Conservation (phyloP, 495 filamentous ascomycete species). For the Hypoxylon perforatum region DNA sequence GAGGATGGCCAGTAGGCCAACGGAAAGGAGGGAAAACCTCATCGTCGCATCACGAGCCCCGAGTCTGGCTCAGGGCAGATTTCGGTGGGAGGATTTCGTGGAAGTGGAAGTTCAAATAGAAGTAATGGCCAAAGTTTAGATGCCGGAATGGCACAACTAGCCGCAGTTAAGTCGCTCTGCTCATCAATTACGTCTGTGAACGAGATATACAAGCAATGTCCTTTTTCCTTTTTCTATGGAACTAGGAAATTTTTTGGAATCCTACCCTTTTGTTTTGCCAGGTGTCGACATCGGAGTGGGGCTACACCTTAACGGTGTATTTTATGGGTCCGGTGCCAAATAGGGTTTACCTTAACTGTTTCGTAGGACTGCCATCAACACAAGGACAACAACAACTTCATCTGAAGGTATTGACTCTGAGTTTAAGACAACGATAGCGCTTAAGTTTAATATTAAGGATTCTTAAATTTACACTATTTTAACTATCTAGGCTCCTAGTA, state of each 20-base stretch:
- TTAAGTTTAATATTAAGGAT: too few relatives aligned
- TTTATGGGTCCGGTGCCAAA: too few relatives aligned
- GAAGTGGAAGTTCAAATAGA: not conserved
- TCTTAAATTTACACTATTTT: too few relatives aligned
- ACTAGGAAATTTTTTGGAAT: slow-evolving; percentile 6
- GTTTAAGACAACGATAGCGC: too few relatives aligned
- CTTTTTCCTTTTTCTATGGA: slow-evolving; percentile 16
- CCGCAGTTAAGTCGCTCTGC: slow-evolving; percentile 12
- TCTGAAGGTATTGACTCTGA: too few relatives aligned
- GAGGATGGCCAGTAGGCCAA: slow-evolving; percentile 68
- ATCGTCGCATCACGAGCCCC: slow-evolving; percentile 58
- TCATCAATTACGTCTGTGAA: slow-evolving; percentile 34
- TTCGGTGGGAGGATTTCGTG: not conserved
- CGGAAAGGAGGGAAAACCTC: slow-evolving; percentile 61
- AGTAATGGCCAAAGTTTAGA: slow-evolving; percentile 21
- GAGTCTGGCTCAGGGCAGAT: slow-evolving; percentile 49
- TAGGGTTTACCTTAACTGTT: too few relatives aligned
- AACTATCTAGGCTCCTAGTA: too few relatives aligned
- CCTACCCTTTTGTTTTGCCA: slow-evolving; percentile 20
- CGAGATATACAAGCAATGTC: slow-evolving; percentile 5
- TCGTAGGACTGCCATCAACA: too few relatives aligned
- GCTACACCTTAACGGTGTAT: not conserved
- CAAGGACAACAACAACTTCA: too few relatives aligned
- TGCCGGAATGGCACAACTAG: slow-evolving; percentile 31
- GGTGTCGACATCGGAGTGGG: slow-evolving; percentile 32